phyloP scores from a whole-genome alignment of 2,329 filamentous ascomycete genomes.

The Colletotrichum orbiculare region DNA sequence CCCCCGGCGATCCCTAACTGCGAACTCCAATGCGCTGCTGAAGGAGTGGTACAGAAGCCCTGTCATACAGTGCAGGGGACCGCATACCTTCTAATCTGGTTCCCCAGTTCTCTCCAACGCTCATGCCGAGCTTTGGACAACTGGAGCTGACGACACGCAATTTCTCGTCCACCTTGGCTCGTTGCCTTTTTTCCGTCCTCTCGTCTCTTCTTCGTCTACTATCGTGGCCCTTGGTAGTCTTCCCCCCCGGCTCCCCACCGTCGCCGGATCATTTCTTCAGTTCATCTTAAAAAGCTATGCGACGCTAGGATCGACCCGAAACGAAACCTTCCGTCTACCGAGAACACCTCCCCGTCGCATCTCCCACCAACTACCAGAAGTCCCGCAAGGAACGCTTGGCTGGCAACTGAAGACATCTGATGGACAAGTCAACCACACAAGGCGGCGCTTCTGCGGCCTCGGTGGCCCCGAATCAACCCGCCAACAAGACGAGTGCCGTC shows the following conservation, averaged over 20 bases:
- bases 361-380: conserved; percentile 1
- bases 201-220: conserved; percentile 1
- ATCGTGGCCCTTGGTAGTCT: background rate
- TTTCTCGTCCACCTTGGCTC: conserved; percentile 30
- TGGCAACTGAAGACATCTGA: conserved; percentile 41
- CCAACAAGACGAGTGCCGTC: conserved; percentile 63
- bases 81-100: conserved; percentile 8
- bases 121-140: conserved; percentile 16
- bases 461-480: conserved; percentile 63
- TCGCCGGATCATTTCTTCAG: conserved; percentile 9
- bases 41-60: too few relatives aligned
- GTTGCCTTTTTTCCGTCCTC: conserved; percentile 14
- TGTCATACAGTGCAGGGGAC: too few relatives aligned
- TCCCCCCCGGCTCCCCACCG: conserved; percentile 1
- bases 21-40: too few relatives aligned
- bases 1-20: conserved; percentile 16
- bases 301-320: conserved; percentile 33
- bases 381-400: conserved; percentile 9
- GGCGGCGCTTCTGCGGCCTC: conserved; percentile 51
- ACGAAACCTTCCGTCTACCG: conserved; percentile 13
- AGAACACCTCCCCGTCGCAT: conserved; percentile 4
- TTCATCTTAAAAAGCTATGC: conserved; percentile 27
- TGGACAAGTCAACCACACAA: conserved; percentile 54
- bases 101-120: conserved; percentile 16
- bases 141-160: conserved; percentile 34